These are phyloP conservation scores for Byssoonygena ceratinophila DNA, from an alignment of 2,329 filamentous ascomycete species.

Conservation along the genomic window DNA sequence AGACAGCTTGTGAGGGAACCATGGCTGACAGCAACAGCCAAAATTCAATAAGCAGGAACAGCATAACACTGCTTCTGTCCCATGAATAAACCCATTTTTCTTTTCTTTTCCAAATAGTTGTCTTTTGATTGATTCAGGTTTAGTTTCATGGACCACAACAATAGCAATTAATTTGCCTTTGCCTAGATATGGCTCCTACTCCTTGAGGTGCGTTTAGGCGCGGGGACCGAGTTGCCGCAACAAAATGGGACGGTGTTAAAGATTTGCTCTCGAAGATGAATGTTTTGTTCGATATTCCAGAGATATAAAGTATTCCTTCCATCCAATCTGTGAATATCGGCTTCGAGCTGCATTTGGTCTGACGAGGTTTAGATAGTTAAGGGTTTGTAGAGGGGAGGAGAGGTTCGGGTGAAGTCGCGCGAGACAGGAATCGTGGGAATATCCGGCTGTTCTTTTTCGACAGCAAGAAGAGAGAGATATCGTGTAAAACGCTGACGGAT, in stretches of 20 bases:
- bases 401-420: background rate
- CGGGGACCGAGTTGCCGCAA: background rate
- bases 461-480: background rate
- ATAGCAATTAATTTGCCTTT: background rate
- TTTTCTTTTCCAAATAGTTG: background rate
- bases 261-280: background rate
- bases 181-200: slow-evolving; percentile 1
- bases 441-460: background rate
- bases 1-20: slow-evolving; percentile 5
- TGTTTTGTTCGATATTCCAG: background rate
- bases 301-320: slow-evolving; percentile 6
- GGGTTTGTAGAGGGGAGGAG: background rate
- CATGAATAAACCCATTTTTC: background rate
- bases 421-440: background rate
- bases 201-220: background rate
- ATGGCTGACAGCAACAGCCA: slow-evolving; percentile 10
- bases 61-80: slow-evolving; percentile 5
- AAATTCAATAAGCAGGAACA: slow-evolving; percentile 10
- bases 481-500: background rate
- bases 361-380: background rate
- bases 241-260: background rate
- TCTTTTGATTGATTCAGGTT: too few species aligned
- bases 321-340: background rate
- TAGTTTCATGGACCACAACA: too few species aligned
- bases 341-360: slow-evolving; percentile 9